These are phyloP conservation scores for Zychaea mexicana DNA, from an alignment of 371 early-diverging fungal genomes.

Conservation along the genomic window DNA sequence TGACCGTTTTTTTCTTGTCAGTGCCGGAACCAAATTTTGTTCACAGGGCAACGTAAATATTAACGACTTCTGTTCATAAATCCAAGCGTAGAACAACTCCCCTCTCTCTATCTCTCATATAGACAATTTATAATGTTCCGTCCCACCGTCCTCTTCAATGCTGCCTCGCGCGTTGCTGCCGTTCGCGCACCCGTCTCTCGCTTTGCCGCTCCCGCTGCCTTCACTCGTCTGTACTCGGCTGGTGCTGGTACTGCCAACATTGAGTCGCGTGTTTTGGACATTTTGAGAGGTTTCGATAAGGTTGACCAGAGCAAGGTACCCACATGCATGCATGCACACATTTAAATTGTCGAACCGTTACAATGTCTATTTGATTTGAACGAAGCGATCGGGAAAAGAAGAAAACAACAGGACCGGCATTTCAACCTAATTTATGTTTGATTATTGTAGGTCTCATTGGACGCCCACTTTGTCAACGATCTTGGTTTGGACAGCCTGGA, in stretches of 20 bases:
- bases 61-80: not conserved
- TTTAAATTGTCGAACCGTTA: no score
- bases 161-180: constrained; percentile 52
- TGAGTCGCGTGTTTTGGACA: constrained; percentile 83
- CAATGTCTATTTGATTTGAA: no score
- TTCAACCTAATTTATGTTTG: no score
- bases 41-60: not conserved
- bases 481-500: constrained; percentile 96
- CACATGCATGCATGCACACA: no score
- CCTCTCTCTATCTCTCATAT: not conserved
- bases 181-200: constrained; percentile 25
- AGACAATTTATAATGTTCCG: constrained; percentile 34
- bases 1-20: not conserved
- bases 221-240: constrained; percentile 62
- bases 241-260: constrained; percentile 64
- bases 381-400: no score
- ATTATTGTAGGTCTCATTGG: constrained; percentile 70
- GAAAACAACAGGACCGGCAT: no score
- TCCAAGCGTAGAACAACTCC: not conserved
- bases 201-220: constrained; percentile 33
- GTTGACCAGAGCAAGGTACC: constrained; percentile 88
- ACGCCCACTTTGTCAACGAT: constrained; percentile 90
- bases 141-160: constrained; percentile 54
- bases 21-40: not conserved
- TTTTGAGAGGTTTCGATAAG: constrained; percentile 94